Percentiles rank a stretch among this genome's conserved stretches.
Conservation (phyloP, 257 asterid species). For the Cordia subcordata region DNA sequence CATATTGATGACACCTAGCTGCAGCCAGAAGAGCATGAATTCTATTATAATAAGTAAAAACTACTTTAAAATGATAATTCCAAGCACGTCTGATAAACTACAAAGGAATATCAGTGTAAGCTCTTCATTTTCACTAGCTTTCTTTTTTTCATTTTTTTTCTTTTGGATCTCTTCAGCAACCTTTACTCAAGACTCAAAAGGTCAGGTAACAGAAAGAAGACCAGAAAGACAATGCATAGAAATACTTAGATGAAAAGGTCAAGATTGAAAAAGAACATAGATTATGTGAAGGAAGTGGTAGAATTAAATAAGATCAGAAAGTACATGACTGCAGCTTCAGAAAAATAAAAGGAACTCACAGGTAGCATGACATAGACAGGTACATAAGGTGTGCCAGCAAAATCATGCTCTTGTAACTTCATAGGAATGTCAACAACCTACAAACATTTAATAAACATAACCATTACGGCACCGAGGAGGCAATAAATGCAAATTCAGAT, state of each 20-base stretch:
- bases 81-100: not conserved
- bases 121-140: too few species aligned
- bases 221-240: not conserved
- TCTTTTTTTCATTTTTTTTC: too few species aligned
- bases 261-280: constrained; percentile 8
- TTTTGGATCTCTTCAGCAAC: not conserved
- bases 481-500: constrained; percentile 7
- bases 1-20: constrained; percentile 83
- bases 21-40: constrained; percentile 30
- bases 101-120: not conserved
- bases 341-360: constrained; percentile 47
- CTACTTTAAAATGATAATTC: not conserved
- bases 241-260: not conserved
- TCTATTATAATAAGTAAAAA: not conserved
- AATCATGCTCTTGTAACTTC: constrained; percentile 69
- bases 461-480: not conserved
- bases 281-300: not conserved
- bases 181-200: not conserved
- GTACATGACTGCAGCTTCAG: not conserved
- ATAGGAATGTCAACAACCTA: constrained; percentile 67
- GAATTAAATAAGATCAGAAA: not conserved
- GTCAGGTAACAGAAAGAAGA: too few species aligned
- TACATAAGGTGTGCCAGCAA: constrained; percentile 77
- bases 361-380: constrained; percentile 95
- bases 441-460: constrained; percentile 17